Evolutionary conservation across 495 filamentous ascomycete species (phyloP).

Genomic region (Tuber microsphaerosporum): DNA sequence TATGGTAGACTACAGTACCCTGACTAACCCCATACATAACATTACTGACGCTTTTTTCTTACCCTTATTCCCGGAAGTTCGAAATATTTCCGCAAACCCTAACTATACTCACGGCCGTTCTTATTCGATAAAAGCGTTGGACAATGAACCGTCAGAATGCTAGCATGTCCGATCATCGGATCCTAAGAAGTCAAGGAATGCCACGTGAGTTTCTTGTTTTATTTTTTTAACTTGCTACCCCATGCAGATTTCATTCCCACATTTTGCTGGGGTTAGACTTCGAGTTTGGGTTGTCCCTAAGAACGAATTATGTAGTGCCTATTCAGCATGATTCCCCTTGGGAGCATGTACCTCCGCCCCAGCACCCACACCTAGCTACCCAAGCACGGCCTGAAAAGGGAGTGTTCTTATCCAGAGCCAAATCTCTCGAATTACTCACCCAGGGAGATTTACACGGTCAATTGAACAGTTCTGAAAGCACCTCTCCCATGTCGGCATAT

Average conservation of each 20-base stretch:
- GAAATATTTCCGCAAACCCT: neutral
- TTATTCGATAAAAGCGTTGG: neutral
- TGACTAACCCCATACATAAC: neutral
- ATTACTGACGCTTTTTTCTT: neutral
- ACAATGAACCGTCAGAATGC: neutral
- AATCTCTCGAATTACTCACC: slow-evolving; percentile 15
- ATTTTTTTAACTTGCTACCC: neutral
- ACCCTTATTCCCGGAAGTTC: neutral
- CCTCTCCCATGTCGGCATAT: slow-evolving; percentile 13
- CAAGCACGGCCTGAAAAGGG: slow-evolving; percentile 16
- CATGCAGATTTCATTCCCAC: neutral
- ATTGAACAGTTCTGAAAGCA: slow-evolving; percentile 21
- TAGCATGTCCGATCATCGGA: neutral
- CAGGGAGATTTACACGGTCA: slow-evolving; percentile 13
- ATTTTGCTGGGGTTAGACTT: neutral
- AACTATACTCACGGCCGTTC: neutral
- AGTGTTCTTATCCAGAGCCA: slow-evolving; percentile 14
- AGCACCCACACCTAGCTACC: slow-evolving; percentile 15
- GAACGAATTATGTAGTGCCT: neutral
- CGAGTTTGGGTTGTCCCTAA: neutral
- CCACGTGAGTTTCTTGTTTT: slow-evolving; percentile 1
- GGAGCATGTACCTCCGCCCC: slow-evolving; percentile 19
- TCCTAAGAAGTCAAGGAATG: neutral
- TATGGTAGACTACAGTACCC: neutral
- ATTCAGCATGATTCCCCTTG: slow-evolving; percentile 19